Base-by-base conservation (phyloP, 2,329 filamentous ascomycete genomes). In the Incumbomyces delicatus region DNA sequence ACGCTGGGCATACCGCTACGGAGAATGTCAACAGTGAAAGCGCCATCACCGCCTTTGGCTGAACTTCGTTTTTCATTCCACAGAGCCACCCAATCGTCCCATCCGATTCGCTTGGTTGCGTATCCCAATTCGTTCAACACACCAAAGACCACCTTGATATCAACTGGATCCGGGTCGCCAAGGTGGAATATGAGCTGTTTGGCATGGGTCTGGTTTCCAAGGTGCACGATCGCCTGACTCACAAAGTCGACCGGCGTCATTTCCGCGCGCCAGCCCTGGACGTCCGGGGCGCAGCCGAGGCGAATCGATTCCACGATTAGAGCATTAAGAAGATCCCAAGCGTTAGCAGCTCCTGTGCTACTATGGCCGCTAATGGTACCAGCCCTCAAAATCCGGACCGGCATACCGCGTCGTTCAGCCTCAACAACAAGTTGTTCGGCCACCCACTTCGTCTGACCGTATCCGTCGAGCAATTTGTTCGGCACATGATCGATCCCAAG, bases 191-290 rank as follows among this genome's bases (percentile, higher is more conserved):
- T 66, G 0, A 73, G 72, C 57, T 85, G 81, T 8, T 79, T 71
- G 1, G 73, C 70, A 31, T 80, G 71, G 0, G 68, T 74, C 49
- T 86, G 74, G 54, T 82, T 79, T 34, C 81, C 75, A 16, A 89
- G 73, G 14, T 83, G 78, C 18, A 85, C 69, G 53, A 90, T 85
- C 3, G 83, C 79, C 52, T 79, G 80, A 65, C 80, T 85, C 49
- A 88, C 83, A 57, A 86, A 88, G 63, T 90, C 85, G 12, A 87
- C 85, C 0, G 85, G 85, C 0, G 85, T 88, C 85, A 89, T 89
- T 66, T 90, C 85, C 1, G 83, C 77, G 41, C 81, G 77, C 85
- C 85, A 90, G 35, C 80, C 80, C 41, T 82, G 73, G 3, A 88
- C 79, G 44, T 85, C 74, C 0, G 85, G 85, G 1, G 77, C 77